Evolutionary conservation across 73 alveolate species (phyloP).

Genomic region (Paramecium octaurelia): DNA sequence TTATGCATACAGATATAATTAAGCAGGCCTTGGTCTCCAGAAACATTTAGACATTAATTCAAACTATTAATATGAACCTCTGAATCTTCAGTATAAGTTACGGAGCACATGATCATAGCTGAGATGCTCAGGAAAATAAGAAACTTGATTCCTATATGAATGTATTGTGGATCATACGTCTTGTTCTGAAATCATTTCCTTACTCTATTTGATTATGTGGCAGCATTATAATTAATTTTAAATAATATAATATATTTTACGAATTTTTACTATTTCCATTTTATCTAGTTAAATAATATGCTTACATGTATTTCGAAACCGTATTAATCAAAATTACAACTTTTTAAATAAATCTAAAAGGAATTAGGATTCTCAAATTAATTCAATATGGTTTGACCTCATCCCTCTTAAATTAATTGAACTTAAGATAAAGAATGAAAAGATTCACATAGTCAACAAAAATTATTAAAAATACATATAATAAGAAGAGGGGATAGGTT

Average conservation of each 20-base stretch:
- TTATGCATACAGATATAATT: not conserved
- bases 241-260: not conserved
- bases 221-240: not conserved
- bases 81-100: not conserved
- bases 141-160: not conserved
- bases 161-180: not conserved
- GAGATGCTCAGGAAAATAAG: not conserved
- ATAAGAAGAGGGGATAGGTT: not conserved
- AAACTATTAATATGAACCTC: not conserved
- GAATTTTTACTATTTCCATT: not conserved
- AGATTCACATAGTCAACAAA: no score
- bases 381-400: not conserved
- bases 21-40: not conserved
- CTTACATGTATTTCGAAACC: not conserved
- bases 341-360: no score
- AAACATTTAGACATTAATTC: not conserved
- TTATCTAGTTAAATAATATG: not conserved
- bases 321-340: no score
- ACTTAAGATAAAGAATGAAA: no score
- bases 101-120: not conserved
- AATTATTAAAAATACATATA: no score
- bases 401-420: not conserved
- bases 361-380: no score
- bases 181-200: not conserved
- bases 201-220: constrained; percentile 7